Evolutionary conservation across 257 asterid genomes (phyloP), one percentile per base, ranked within the genome.

Genomic region (Rubia yunnanensis): DNA sequence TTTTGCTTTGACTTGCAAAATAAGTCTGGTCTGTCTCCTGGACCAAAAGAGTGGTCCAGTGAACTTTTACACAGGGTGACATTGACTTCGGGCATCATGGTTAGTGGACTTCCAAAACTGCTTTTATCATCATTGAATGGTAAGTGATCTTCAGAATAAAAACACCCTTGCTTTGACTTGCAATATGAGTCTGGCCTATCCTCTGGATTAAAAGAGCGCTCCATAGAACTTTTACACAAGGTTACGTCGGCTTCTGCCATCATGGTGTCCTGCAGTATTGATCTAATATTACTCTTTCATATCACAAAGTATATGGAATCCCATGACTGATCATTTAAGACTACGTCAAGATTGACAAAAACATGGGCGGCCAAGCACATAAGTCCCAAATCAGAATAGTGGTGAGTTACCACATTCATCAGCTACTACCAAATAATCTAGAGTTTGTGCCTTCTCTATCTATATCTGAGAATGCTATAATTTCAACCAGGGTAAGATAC

Each of bases 81-180:
- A 75, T 73, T 80, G 65, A 68, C 69, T 57, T 76, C 81, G 80
- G 74, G 78, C 87, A 76, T 73, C 77, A 79, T 67, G n/a, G 52
- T 44, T n/a, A 44, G 52, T 44, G 52, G 17, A 44, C 52, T 44
- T 44, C 17, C 52, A 44, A 44, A 44, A 4, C 52, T 44, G 52
- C 5, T 44, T 20, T 44, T 44, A 5, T 44, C 17, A 44, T 44
- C 52, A 44, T 15, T 44, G 17, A 44, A 44, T 44, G 52, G 52
- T 15, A 20, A 44, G 52, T 44, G 52, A 44, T 44, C 52, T 44
- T 44, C 52, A 44, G 52, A 44, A 44, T 44, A 15, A 44, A 44
- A 44, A 44, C 14, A 66, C 60, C 56, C 27, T 50, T 62, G 74
- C 69, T 79, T 73, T 63, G 78, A 66, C 67, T 74, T 72, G 38